phyloP scores from a whole-genome alignment of 495 filamentous ascomycete genomes.

The Penicillium ochrochloron region DNA sequence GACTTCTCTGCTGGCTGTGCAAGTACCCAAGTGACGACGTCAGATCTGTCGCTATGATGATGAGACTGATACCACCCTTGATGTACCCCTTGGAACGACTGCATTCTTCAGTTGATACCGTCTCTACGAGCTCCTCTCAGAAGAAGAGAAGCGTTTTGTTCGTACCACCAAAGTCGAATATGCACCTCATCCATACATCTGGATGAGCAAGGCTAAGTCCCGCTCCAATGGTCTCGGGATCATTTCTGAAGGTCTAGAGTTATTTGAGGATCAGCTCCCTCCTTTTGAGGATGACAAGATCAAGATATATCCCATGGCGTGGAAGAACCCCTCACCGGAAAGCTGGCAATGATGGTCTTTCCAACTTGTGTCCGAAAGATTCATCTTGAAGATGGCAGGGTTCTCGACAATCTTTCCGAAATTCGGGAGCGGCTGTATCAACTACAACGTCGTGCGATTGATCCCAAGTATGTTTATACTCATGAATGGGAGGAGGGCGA shows the following conservation, averaged over 20 bases:
- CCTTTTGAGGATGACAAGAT: constrained; percentile 61
- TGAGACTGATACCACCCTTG: no score
- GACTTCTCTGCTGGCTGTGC: no score
- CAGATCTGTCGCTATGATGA: no score
- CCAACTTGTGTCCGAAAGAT: constrained; percentile 66
- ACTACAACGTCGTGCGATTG: constrained; percentile 67
- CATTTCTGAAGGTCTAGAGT: constrained; percentile 60
- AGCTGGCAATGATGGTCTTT: constrained; percentile 67
- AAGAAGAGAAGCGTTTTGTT: constrained; percentile 65
- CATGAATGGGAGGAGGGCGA: constrained; percentile 76
- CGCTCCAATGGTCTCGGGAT: not conserved
- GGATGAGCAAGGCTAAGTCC: constrained; percentile 64
- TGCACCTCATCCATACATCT: constrained; percentile 74
- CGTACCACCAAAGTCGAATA: constrained; percentile 64
- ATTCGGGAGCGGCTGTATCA: constrained; percentile 65
- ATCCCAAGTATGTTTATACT: constrained; percentile 63
- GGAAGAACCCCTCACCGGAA: constrained; percentile 67
- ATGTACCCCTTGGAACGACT: no score
- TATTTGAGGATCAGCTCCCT: constrained; percentile 59
- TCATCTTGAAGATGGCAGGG: constrained; percentile 60
- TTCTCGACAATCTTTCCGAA: constrained; percentile 62
- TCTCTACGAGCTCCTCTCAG: constrained; percentile 63
- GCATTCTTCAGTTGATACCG: constrained; percentile 62
- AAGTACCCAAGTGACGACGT: no score
- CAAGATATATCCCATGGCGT: constrained; percentile 68